Conservation (phyloP, 1,284 basidiomycete species). For the Malassezia globosa region DNA sequence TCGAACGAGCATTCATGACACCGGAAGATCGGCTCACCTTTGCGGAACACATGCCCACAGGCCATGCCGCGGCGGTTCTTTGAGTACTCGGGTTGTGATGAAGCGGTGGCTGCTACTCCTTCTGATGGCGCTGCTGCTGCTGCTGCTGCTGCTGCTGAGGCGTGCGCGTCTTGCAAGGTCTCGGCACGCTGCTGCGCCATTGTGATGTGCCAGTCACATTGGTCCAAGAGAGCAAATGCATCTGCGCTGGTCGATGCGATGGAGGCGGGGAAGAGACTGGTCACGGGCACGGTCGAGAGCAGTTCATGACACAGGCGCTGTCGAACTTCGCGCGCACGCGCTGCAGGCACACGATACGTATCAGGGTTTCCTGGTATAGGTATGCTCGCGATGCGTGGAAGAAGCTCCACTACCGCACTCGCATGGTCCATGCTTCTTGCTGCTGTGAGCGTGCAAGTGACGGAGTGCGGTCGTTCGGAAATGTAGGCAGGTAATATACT, state of each 20-base stretch:
- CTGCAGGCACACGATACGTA: constrained; percentile 7
- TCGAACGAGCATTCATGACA: constrained; percentile 44
- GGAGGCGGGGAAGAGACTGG: neutral
- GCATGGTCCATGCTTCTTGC: constrained; percentile 3
- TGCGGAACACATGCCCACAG: constrained; percentile 46
- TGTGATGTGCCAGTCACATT: constrained; percentile 1
- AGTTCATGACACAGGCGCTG: constrained; percentile 5
- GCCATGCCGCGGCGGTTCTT: constrained; percentile 39
- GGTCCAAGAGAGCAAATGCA: constrained; percentile 2
- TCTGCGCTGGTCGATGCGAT: neutral
- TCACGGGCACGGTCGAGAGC: constrained; percentile 2
- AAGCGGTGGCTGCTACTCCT: constrained; percentile 2
- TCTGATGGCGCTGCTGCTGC: too few relatives aligned
- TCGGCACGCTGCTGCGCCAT: constrained; percentile 11
- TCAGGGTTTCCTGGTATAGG: constrained; percentile 9
- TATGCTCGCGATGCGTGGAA: constrained; percentile 14
- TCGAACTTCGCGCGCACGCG: constrained; percentile 4
- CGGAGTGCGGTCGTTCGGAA: too few relatives aligned
- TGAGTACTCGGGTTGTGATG: constrained; percentile 39
- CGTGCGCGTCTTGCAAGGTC: neutral
- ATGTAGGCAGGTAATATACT: too few relatives aligned
- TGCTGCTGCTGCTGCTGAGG: neutral
- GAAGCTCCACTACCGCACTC: constrained; percentile 14
- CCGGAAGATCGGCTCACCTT: constrained; percentile 47
- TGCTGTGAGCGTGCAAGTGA: too few relatives aligned